phyloP scores from a whole-genome alignment of 805 yeast genomes.

The Pachysolen tannophilus region DNA sequence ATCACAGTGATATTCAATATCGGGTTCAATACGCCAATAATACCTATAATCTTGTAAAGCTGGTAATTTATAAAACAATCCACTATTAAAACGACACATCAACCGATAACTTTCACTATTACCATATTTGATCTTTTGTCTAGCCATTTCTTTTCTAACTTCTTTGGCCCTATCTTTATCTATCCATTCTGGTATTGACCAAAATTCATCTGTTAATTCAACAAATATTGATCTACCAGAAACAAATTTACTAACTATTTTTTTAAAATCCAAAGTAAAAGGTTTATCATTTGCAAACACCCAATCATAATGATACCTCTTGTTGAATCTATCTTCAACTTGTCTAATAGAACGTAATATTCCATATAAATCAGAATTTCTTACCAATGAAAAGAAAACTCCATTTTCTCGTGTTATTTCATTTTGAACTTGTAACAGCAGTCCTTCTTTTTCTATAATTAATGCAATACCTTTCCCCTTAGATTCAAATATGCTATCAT shows the following conservation, averaged over 20 bases:
- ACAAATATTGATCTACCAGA: slow-evolving; percentile 58
- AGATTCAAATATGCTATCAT: too few relatives aligned
- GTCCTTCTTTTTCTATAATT: too few relatives aligned
- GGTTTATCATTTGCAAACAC: slow-evolving; percentile 63
- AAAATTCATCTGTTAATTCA: slow-evolving; percentile 45
- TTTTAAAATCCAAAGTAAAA: slow-evolving; percentile 47
- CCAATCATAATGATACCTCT: slow-evolving; percentile 60
- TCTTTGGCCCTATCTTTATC: slow-evolving; percentile 41
- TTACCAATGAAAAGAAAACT: slow-evolving; percentile 57
- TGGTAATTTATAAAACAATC: slow-evolving; percentile 44
- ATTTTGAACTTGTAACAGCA: too few relatives aligned
- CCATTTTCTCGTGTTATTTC: slow-evolving; percentile 49
- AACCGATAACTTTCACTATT: slow-evolving; percentile 43
- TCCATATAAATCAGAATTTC: slow-evolving; percentile 50
- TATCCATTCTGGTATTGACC: slow-evolving; percentile 64
- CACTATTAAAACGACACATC: slow-evolving; percentile 73
- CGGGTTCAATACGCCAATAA: slow-evolving; percentile 58
- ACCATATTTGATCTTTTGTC: slow-evolving; percentile 36
- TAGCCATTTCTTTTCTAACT: slow-evolving; percentile 35
- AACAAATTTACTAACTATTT: slow-evolving; percentile 35
- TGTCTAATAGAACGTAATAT: slow-evolving; percentile 48
- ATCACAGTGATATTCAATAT: slow-evolving; percentile 47
- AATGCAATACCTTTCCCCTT: too few relatives aligned
- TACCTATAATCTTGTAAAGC: slow-evolving; percentile 39
- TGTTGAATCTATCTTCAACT: slow-evolving; percentile 59